Evolutionary conservation across 2,329 filamentous ascomycete genomes (phyloP).

Genomic region (Calonectria leucothoes): DNA sequence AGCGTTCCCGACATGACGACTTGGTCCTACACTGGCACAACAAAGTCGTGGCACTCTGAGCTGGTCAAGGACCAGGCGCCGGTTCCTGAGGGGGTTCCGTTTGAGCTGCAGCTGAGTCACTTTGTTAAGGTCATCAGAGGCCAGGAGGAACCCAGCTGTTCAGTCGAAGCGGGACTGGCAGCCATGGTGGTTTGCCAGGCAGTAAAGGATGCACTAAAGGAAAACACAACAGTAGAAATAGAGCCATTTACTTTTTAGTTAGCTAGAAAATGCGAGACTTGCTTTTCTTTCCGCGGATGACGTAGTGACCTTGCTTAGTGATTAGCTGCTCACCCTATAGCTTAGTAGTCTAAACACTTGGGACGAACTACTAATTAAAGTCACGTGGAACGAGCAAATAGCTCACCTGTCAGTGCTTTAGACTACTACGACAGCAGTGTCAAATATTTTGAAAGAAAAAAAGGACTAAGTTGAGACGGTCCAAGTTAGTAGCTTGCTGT

Average conservation of each 20-base stretch:
- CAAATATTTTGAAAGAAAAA: background rate
- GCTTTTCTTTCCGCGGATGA: background rate
- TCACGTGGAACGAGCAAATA: too few relatives aligned
- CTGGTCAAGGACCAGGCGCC: conserved; percentile 45
- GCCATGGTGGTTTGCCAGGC: conserved; percentile 65
- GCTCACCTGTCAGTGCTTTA: too few relatives aligned
- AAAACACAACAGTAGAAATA: conserved; percentile 41
- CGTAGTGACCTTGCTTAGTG: background rate
- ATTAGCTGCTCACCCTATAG: background rate
- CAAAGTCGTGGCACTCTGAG: conserved; percentile 56
- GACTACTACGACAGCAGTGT: background rate
- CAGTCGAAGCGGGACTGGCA: conserved; percentile 59
- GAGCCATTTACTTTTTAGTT: conserved; percentile 21
- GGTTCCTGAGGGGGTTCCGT: conserved; percentile 50
- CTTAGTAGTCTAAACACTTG: background rate
- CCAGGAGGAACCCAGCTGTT: conserved; percentile 57
- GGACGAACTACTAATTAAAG: too few relatives aligned
- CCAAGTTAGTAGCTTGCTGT: background rate
- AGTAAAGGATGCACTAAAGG: conserved; percentile 56
- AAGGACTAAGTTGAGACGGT: background rate
- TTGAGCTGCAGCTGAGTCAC: conserved; percentile 64
- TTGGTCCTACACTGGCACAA: conserved; percentile 55
- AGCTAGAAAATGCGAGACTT: too few relatives aligned
- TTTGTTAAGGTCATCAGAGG: conserved; percentile 61
- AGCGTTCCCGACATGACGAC: conserved; percentile 65